These are phyloP conservation scores for Pichia kudriavzevii DNA, from an alignment of 1,139 yeast species.

Conservation along the genomic window DNA sequence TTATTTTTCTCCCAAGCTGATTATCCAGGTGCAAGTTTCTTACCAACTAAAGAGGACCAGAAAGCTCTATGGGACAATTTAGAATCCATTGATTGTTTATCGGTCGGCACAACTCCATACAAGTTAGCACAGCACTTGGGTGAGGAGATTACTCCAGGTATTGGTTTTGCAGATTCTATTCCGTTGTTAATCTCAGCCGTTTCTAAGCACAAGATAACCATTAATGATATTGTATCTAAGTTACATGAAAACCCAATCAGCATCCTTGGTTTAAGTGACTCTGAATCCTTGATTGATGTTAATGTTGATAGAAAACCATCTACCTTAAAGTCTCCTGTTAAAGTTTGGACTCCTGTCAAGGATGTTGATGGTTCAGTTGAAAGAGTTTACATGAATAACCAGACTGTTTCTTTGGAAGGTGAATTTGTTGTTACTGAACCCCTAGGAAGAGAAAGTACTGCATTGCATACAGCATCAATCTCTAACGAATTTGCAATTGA, in stretches of 20 bases:
- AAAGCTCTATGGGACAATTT: constrained; percentile 74
- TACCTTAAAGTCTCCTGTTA: constrained; percentile 32
- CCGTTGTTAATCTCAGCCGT: constrained; percentile 83
- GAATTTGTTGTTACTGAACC: constrained; percentile 51
- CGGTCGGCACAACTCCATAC: constrained; percentile 76
- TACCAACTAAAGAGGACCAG: constrained; percentile 80
- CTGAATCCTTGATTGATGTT: constrained; percentile 70
- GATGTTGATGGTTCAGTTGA: constrained; percentile 73
- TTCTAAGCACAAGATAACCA: constrained; percentile 59
- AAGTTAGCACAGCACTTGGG: constrained; percentile 61
- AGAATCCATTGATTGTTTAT: constrained; percentile 72
- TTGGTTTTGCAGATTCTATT: constrained; percentile 72
- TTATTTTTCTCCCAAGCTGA: constrained; percentile 71
- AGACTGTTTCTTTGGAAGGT: constrained; percentile 83
- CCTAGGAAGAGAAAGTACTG: constrained; percentile 49
- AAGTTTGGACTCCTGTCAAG: constrained; percentile 47
- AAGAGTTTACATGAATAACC: constrained; percentile 72
- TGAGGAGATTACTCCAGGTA: constrained; percentile 54
- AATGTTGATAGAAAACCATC: constrained; percentile 65
- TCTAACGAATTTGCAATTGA: constrained; percentile 12
- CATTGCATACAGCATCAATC: constrained; percentile 27
- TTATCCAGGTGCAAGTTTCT: constrained; percentile 58
- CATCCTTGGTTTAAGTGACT: constrained; percentile 80
- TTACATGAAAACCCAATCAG: constrained; percentile 76
- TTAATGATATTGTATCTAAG: constrained; percentile 64